Base-by-base conservation (phyloP, 2,329 filamentous ascomycete genomes). In the Simplicillium sp. region DNA sequence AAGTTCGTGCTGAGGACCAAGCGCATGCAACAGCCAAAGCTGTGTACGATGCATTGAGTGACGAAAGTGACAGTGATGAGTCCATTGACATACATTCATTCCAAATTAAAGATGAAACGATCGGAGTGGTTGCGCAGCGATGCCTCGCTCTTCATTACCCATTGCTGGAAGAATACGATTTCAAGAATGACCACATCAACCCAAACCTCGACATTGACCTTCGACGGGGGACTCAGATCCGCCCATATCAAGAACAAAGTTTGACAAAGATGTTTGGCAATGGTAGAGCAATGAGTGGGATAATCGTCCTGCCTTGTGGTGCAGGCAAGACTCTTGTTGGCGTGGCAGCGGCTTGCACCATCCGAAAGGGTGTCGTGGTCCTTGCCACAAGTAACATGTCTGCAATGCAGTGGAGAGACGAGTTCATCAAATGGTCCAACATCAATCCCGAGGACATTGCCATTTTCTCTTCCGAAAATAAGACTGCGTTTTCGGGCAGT, bases 201-300 rank as follows among this genome's bases (percentile, higher is more conserved):
- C 78, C 90, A 1, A 95, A 87, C 38, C 69, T 98, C 29, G 88
- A 97, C 43, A 98, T 98, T 51, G 90, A 97, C 58, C 70, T 97
- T 37, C 85, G 85, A 52, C 89, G 90, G 1, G 82, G 82, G 42
- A 90, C 89, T 0, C 84, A 90, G 54, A 97, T 97, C 57, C 81
- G 90, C 58, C 67, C 94, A 46, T 98, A 98, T 53, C 92, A 98
- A 59, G 92, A 98, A 61, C 94, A 96, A 66, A 94, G 88, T 49
- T 70, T 98, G 9, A 94, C 87, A 67, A 98, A 98, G 62, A 98
- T 98, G 92, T 98, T 98, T 59, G 90, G 92, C 56, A 98, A 98
- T 56, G 90, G 90, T 38, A 83, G 92, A 62, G 92, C 92, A 12
- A 92, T 95, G 67, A 96, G 88, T 61, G 92, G 92, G 43, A 94